These are phyloP conservation scores for Picochlorum costavermella DNA, from an alignment of 139 green algal species.

Conservation along the genomic window DNA sequence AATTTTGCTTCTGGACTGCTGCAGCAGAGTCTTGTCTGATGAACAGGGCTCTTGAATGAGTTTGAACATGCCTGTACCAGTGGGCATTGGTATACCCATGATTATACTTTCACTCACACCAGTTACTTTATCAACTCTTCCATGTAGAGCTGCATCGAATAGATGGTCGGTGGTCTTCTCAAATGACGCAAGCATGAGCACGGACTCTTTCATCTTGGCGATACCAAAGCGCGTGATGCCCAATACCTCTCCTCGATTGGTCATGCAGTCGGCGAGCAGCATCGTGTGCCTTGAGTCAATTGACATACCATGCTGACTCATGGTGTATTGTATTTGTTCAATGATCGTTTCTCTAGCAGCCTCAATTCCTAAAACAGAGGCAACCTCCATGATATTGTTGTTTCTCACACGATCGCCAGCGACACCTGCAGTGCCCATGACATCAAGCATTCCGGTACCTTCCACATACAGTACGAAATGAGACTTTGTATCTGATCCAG, in stretches of 20 bases:
- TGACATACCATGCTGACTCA: constrained; percentile 87
- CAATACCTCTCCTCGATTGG: constrained; percentile 95
- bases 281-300: constrained; percentile 94
- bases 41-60: constrained; percentile 22
- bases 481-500: neutral
- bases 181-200: constrained; percentile 97
- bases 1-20: neutral
- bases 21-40: neutral
- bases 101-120: constrained; percentile 95
- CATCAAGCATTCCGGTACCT: constrained; percentile 52
- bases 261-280: constrained; percentile 98
- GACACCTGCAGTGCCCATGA: constrained; percentile 85
- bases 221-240: constrained; percentile 99
- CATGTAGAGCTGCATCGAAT: constrained; percentile 91
- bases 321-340: constrained; percentile 84
- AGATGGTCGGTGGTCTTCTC: constrained; percentile 99
- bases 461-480: constrained; percentile 28
- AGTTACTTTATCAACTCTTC: constrained; percentile 43
- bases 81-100: constrained; percentile 97
- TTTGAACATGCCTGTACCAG: constrained; percentile 90
- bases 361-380: constrained; percentile 86
- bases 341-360: constrained; percentile 66
- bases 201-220: constrained; percentile 98
- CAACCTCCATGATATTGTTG: constrained; percentile 92
- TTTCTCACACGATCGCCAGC: constrained; percentile 56